phyloP scores from a whole-genome alignment of 2,329 filamentous ascomycete genomes.

The Neofusicoccum kwambonambiense region DNA sequence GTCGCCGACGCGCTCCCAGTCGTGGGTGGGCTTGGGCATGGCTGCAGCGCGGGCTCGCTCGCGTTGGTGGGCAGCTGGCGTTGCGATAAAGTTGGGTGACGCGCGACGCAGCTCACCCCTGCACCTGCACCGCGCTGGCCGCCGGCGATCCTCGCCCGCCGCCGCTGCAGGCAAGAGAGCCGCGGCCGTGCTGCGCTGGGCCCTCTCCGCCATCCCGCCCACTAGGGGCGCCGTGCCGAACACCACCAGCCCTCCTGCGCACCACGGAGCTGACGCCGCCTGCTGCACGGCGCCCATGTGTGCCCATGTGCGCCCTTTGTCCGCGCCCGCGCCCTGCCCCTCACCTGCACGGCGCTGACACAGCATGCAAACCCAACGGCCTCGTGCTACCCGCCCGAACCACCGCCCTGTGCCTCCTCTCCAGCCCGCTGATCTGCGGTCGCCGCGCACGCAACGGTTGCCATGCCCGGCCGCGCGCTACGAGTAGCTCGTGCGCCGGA shows the following conservation, averaged over 20 bases:
- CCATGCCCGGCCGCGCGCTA: neutral
- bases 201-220: too few relatives aligned
- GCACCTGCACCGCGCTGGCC: neutral
- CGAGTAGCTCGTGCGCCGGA: neutral
- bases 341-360: slow-evolving; percentile 3
- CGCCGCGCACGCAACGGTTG: too few relatives aligned
- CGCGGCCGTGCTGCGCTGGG: too few relatives aligned
- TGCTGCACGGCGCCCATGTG: neutral
- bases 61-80: neutral
- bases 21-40: slow-evolving; percentile 65
- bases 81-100: slow-evolving; percentile 14
- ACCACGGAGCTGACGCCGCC: slow-evolving; percentile 5
- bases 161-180: neutral
- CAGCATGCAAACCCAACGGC: neutral
- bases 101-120: neutral
- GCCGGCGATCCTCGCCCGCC: neutral
- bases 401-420: neutral
- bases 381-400: neutral
- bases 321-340: neutral
- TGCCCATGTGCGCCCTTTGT: neutral
- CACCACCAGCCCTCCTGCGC: too few relatives aligned
- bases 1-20: slow-evolving; percentile 92
- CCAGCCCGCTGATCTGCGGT: neutral
- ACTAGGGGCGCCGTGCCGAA: too few relatives aligned
- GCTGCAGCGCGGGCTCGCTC: neutral